Conservation (phyloP, 1,139 yeast genomes). For the Diutina sp. region DNA sequence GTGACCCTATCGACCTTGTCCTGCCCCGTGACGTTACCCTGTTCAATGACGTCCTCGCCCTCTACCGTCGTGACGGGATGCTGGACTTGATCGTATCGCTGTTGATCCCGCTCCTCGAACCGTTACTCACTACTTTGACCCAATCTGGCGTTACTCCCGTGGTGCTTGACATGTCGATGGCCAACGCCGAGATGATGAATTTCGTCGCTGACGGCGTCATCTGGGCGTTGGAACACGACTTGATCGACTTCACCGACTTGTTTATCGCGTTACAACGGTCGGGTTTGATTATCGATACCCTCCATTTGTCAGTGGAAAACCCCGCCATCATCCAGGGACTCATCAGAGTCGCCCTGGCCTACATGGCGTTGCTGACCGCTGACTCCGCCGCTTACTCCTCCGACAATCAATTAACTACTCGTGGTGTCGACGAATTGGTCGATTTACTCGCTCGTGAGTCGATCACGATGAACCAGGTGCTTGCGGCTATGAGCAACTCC, state of each 20-base stretch:
- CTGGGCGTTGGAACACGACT: neutral
- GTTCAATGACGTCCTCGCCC: neutral
- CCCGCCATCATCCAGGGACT: neutral
- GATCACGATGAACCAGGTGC: neutral
- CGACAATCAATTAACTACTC: neutral
- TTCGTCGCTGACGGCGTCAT: neutral
- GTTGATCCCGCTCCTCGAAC: neutral
- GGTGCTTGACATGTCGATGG: neutral
- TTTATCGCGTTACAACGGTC: neutral
- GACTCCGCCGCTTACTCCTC: neutral
- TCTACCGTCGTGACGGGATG: neutral
- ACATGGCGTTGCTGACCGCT: neutral
- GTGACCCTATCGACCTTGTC: neutral
- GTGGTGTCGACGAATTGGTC: neutral
- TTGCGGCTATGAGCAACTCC: neutral
- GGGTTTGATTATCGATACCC: neutral
- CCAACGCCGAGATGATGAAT: neutral
- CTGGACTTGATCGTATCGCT: neutral
- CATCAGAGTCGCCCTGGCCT: neutral
- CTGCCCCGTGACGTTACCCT: neutral
- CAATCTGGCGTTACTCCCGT: neutral
- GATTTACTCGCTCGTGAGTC: neutral
- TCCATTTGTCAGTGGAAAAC: neutral
- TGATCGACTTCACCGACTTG: neutral
- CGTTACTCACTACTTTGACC: neutral